A percentile compares a stretch with the other conserved stretches of the same genome.
phyloP scores from a whole-genome alignment of 2,329 filamentous ascomycete species.

The Aspergillus glaucus region DNA sequence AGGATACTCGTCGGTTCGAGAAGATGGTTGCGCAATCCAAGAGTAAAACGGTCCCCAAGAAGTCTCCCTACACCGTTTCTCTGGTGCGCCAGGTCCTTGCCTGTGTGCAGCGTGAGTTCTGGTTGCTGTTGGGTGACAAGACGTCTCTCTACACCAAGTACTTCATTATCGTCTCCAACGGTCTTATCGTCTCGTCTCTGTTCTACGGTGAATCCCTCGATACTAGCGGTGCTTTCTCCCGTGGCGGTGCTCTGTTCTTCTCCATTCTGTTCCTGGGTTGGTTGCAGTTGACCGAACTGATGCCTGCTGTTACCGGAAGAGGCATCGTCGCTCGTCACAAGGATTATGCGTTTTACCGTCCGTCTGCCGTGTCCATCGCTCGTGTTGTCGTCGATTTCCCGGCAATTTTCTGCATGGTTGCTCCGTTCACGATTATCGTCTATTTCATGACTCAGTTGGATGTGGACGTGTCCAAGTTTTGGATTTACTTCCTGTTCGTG shows the following conservation, averaged over 20 bases:
- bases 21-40: conserved; percentile 57
- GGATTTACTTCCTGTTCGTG: conserved; percentile 59
- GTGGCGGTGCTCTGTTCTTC: conserved; percentile 61
- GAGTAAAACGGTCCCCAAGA: conserved; percentile 61
- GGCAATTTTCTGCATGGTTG: conserved; percentile 52
- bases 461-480: conserved; percentile 57
- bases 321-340: conserved; percentile 62
- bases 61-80: conserved; percentile 70
- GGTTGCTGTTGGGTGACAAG: conserved; percentile 70
- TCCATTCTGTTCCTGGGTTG: conserved; percentile 61
- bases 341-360: conserved; percentile 64
- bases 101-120: conserved; percentile 64
- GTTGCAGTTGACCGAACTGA: conserved; percentile 72
- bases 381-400: conserved; percentile 59
- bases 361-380: conserved; percentile 57
- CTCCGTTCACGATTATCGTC: conserved; percentile 57
- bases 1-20: conserved; percentile 60
- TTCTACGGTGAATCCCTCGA: conserved; percentile 63
- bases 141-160: conserved; percentile 71
- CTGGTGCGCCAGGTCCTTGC: conserved; percentile 61
- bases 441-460: conserved; percentile 61
- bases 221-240: conserved; percentile 57
- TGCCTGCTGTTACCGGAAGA: conserved; percentile 67
- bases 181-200: conserved; percentile 68
- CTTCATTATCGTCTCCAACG: conserved; percentile 70